Conservation (phyloP, 148 eudicot genomes). For the Talinum fruticosum region DNA sequence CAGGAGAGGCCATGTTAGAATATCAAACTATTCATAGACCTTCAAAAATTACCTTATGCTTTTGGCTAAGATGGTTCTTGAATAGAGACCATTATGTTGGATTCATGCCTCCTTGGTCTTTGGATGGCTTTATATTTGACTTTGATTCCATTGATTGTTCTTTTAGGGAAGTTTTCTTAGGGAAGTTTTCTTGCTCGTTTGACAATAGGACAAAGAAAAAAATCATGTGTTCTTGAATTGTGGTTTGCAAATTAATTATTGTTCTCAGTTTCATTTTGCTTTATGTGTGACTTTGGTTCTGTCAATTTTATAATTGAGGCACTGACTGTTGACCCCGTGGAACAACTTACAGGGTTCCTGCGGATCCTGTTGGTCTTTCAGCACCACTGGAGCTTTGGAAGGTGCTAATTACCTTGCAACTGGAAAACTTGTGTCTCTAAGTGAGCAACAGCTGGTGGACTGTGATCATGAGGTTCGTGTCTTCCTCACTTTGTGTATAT, state of each 20-base stretch:
- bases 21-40: too few relatives aligned
- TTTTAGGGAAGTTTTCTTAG: background rate
- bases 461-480: constrained; percentile 79
- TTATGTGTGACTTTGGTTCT: background rate
- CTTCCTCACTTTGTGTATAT: background rate
- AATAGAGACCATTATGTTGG: background rate
- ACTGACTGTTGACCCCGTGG: constrained; percentile 9
- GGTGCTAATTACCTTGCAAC: constrained; percentile 77
- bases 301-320: background rate
- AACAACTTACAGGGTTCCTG: constrained; percentile 59
- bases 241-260: background rate
- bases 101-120: background rate
- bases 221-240: background rate
- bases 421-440: constrained; percentile 76
- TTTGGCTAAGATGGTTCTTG: too few relatives aligned
- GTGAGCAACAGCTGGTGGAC: constrained; percentile 90
- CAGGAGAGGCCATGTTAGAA: too few relatives aligned
- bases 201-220: background rate
- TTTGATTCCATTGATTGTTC: background rate
- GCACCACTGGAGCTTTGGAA: constrained; percentile 80
- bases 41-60: too few relatives aligned
- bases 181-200: background rate
- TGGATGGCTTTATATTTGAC: background rate
- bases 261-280: background rate
- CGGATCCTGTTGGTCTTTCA: constrained; percentile 92